Conservation (phyloP, 441 rosid species). For the Hypseocharis bilobata region DNA sequence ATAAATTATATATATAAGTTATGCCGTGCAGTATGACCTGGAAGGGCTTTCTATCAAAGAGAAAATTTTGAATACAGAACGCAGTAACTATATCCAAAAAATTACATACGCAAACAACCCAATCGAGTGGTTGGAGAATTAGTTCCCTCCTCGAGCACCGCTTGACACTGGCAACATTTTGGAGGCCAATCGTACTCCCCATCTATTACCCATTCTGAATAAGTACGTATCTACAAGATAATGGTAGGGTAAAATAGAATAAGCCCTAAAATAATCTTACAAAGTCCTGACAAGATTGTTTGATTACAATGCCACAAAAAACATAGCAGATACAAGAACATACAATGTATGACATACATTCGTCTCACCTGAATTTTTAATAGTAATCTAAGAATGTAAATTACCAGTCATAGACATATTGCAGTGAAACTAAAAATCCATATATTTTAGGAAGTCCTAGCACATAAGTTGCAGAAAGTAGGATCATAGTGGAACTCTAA, state of each 20-base stretch:
- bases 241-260: slow-evolving; percentile 1
- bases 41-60: not conserved
- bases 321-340: not conserved
- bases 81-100: slow-evolving; percentile 17
- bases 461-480: too few relatives aligned
- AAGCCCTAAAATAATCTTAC: slow-evolving; percentile 4
- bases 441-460: not conserved
- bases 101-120: slow-evolving; percentile 91
- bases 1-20: too few relatives aligned
- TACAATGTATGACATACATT: too few relatives aligned
- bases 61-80: slow-evolving; percentile 5
- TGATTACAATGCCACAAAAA: not conserved
- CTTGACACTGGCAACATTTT: slow-evolving; percentile 78
- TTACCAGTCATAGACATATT: not conserved
- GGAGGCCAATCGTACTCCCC: slow-evolving; percentile 95
- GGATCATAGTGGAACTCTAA: too few relatives aligned
- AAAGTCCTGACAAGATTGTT: not conserved
- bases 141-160: slow-evolving; percentile 53
- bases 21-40: slow-evolving; percentile 5
- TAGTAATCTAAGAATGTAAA: not conserved
- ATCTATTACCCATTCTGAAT: slow-evolving; percentile 99
- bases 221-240: slow-evolving; percentile 60
- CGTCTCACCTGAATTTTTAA: not conserved
- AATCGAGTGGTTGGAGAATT: slow-evolving; percentile 69
- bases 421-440: not conserved